These are phyloP conservation scores for Pichia cephalocereana DNA, from an alignment of 805 yeast species.

Conservation along the genomic window DNA sequence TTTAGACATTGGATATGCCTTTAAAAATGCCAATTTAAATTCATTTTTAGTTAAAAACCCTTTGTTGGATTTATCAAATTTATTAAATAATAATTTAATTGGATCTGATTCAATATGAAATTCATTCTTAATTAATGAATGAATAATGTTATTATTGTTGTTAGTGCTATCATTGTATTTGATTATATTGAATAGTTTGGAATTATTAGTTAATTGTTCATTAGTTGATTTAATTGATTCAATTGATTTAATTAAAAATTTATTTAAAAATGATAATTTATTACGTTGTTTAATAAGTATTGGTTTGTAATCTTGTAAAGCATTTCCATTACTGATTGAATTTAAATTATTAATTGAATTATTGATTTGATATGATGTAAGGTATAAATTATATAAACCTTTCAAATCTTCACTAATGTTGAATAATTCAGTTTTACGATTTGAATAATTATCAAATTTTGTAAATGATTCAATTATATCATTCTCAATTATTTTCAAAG, in stretches of 20 bases:
- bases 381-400: background rate
- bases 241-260: background rate
- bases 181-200: background rate
- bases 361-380: background rate
- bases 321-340: background rate
- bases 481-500: background rate
- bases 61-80: constrained; percentile 29
- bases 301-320: background rate
- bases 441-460: background rate
- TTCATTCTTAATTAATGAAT: background rate
- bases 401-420: background rate
- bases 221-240: background rate
- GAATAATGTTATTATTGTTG: background rate
- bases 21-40: constrained; percentile 34
- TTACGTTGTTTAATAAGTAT: background rate
- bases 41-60: constrained; percentile 31
- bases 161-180: background rate
- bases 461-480: background rate
- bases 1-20: constrained; percentile 30
- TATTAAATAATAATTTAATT: constrained; percentile 31
- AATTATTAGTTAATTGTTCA: background rate
- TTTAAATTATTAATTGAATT: background rate
- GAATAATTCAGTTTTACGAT: background rate
- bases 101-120: constrained; percentile 6
- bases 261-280: background rate